Conservation (phyloP, 1,284 basidiomycete species). For the Takashimella koratensis region DNA sequence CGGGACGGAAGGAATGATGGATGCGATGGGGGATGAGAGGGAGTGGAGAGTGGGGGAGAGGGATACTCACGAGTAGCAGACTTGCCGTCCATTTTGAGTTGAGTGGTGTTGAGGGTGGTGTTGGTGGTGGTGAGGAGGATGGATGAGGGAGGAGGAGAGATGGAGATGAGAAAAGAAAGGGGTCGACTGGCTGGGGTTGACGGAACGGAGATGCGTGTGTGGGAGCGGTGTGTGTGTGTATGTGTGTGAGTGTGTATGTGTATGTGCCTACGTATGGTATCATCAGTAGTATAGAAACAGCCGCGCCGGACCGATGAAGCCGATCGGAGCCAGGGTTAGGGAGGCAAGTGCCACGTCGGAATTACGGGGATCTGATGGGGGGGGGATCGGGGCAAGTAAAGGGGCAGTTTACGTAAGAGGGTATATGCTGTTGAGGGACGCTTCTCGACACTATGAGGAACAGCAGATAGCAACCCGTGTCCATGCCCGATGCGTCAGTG, state of each 20-base stretch:
- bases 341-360: neutral
- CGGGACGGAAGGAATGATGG: neutral
- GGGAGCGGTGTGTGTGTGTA: neutral
- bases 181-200: neutral
- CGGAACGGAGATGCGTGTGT: neutral
- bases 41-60: neutral
- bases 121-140: neutral
- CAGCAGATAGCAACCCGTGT: too few species aligned
- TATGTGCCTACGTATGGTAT: too few species aligned
- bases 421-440: too few species aligned
- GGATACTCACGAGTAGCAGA: conserved; percentile 37
- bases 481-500: too few species aligned
- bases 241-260: too few species aligned
- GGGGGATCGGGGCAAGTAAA: too few species aligned
- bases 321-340: too few species aligned
- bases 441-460: too few species aligned
- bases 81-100: conserved; percentile 41
- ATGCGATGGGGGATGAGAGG: neutral
- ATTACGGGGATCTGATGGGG: too few species aligned
- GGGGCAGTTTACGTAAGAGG: too few species aligned
- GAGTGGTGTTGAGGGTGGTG: too few species aligned
- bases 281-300: too few species aligned
- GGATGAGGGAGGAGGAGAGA: conserved; percentile 2
- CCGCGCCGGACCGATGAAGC: neutral
- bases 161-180: conserved; percentile 1